Percentiles rank a stretch among this genome's conserved stretches.
These are phyloP conservation scores for Ganoderma resinaceum DNA, from an alignment of 1,284 basidiomycete genomes.

Conservation along the genomic window DNA sequence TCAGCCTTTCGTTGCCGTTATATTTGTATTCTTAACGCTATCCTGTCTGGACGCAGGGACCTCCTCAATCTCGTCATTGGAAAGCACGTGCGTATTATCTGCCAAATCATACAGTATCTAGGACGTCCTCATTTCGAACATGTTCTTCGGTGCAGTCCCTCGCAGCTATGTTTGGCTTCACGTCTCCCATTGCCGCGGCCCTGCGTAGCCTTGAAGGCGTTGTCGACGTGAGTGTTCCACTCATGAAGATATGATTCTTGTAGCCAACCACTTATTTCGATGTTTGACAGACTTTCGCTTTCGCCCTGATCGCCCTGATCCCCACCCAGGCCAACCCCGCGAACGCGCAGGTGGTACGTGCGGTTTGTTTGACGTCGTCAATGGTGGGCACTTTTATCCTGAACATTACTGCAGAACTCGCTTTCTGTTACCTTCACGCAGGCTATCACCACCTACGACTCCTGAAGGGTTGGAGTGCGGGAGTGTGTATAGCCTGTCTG, in stretches of 20 bases:
- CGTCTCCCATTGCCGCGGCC: slow-evolving; percentile 6
- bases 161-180: not conserved
- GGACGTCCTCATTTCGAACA: too few species aligned
- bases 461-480: not conserved
- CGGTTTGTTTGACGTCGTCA: not conserved
- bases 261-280: too few species aligned
- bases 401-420: not conserved
- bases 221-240: not conserved
- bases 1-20: not conserved
- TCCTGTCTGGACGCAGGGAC: not conserved
- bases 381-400: not conserved
- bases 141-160: not conserved
- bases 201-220: not conserved
- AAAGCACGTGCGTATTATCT: not conserved
- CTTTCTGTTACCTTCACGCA: slow-evolving; percentile 5
- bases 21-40: not conserved
- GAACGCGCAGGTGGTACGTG: slow-evolving; percentile 1
- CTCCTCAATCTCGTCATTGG: slow-evolving; percentile 1
- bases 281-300: not conserved
- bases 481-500: not conserved
- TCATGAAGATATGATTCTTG: not conserved
- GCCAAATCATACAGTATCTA: not conserved
- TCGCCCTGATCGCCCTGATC: not conserved
- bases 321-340: not conserved
- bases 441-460: not conserved